phyloP scores from a whole-genome alignment of 345 rosid species.

The Bruguiera sexangula region DNA sequence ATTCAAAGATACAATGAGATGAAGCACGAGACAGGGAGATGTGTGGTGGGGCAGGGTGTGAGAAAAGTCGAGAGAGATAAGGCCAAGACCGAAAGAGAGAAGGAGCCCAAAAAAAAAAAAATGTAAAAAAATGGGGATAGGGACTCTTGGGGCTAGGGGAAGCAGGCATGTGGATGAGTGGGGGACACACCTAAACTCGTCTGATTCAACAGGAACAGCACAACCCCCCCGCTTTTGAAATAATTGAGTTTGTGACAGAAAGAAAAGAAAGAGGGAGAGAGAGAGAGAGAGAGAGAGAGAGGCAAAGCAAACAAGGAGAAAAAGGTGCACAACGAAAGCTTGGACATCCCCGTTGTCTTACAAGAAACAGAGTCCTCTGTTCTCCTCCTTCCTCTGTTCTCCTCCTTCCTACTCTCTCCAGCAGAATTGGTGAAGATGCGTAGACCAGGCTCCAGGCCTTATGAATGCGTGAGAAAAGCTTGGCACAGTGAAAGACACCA shows the following conservation, averaged over 20 bases:
- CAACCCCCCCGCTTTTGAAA: slow-evolving; percentile 16
- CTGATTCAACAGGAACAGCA: slow-evolving; percentile 7
- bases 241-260: slow-evolving; percentile 39
- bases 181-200: slow-evolving; percentile 52
- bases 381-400: background rate
- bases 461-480: slow-evolving; percentile 67
- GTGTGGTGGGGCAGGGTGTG: background rate
- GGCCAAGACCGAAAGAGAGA: too few relatives aligned
- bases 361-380: slow-evolving; percentile 22
- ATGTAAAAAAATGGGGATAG: slow-evolving; percentile 19
- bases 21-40: background rate
- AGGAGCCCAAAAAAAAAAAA: background rate
- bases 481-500: slow-evolving; percentile 80
- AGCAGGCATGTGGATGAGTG: slow-evolving; percentile 66
- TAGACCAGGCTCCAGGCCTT: slow-evolving; percentile 71
- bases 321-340: background rate
- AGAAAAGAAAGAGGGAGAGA: slow-evolving; percentile 1
- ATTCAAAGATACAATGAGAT: background rate
- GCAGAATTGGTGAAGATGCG: slow-evolving; percentile 43
- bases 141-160: slow-evolving; percentile 51
- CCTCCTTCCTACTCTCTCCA: background rate
- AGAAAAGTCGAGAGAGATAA: too few relatives aligned
- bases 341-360: slow-evolving; percentile 9
- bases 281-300: slow-evolving; percentile 5
- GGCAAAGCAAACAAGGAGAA: background rate